Percentiles rank a stretch among this genome's conserved stretches.
Conservation (phyloP, 75 land plant genomes). For the Pinus taeda region DNA sequence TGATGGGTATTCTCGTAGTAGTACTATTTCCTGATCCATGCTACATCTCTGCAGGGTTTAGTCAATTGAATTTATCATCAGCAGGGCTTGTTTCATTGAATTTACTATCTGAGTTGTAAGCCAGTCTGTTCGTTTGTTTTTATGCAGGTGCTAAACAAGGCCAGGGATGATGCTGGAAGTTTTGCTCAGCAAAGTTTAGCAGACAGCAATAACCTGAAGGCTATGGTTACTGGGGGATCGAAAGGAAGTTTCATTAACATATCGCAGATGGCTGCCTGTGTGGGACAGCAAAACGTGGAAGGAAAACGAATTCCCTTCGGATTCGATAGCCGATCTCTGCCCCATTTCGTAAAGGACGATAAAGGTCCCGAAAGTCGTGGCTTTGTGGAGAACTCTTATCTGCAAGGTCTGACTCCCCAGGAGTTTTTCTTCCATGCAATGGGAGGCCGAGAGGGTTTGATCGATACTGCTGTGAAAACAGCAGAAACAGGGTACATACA, state of each 20-base stretch:
- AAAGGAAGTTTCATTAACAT: constrained; percentile 99
- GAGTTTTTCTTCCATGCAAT: constrained; percentile 99
- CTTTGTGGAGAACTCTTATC: constrained; percentile 97
- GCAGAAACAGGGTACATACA: constrained; percentile 99
- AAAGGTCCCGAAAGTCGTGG: constrained; percentile 98
- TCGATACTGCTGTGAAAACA: constrained; percentile 98
- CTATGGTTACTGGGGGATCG: constrained; percentile 99
- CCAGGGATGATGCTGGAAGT: constrained; percentile 99
- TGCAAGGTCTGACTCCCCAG: constrained; percentile 96
- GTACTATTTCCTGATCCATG: too few species aligned
- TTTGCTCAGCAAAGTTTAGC: constrained; percentile 93
- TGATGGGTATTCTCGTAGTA: too few species aligned
- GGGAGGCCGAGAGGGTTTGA: constrained; percentile 99
- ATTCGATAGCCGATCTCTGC: constrained; percentile 82
- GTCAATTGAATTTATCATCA: too few species aligned
- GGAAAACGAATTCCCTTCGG: constrained; percentile 98
- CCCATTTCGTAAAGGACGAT: constrained; percentile 97
- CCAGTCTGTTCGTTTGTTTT: constrained; percentile 17
- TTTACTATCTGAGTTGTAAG: too few species aligned
- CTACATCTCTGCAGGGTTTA: too few species aligned
- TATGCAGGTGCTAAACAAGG: constrained; percentile 83
- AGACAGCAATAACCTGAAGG: constrained; percentile 96
- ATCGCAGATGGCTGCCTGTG: constrained; percentile 99
- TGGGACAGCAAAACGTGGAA: constrained; percentile 99
- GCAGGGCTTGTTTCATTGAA: too few species aligned